A percentile compares a stretch with the other conserved stretches of the same genome.
Conservation (phyloP, 2,329 filamentous ascomycete species). For the Pseudocercospora musae region DNA sequence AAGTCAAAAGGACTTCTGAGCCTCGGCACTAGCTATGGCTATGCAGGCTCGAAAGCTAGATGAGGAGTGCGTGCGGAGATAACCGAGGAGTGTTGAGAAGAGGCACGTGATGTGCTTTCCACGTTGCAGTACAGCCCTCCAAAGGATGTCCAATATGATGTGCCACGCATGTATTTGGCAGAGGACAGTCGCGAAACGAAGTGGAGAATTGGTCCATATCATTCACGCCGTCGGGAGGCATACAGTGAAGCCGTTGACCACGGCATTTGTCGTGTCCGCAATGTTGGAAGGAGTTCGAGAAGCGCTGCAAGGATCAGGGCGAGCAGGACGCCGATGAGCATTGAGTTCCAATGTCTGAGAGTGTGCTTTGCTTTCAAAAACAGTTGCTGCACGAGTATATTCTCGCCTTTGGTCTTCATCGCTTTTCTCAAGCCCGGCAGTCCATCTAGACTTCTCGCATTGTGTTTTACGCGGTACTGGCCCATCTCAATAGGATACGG, state of each 20-base stretch:
- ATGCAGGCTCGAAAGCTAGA: neutral
- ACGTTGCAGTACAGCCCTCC: neutral
- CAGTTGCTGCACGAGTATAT: slow-evolving; percentile 44
- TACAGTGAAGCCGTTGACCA: neutral
- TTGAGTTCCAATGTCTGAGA: slow-evolving; percentile 26
- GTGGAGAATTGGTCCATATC: too few relatives aligned
- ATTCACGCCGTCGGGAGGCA: neutral
- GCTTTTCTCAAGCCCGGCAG: slow-evolving; percentile 57
- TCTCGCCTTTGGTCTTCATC: slow-evolving; percentile 50
- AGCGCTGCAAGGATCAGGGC: slow-evolving; percentile 14
- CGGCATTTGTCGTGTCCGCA: neutral
- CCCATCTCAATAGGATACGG: slow-evolving; percentile 48
- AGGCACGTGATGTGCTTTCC: neutral
- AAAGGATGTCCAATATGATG: neutral
- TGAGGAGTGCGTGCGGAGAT: neutral
- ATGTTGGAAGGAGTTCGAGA: neutral
- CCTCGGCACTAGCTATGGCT: slow-evolving; percentile 1
- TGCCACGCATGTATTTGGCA: neutral
- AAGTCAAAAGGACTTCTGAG: neutral
- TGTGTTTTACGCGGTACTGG: slow-evolving; percentile 57
- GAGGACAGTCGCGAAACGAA: neutral
- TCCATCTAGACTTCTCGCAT: slow-evolving; percentile 57
- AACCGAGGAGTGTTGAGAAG: neutral
- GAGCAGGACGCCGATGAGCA: slow-evolving; percentile 24
- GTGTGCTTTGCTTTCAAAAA: slow-evolving; percentile 7